Base-by-base conservation (phyloP, 176 grass and related monocot species). In the Triticum turgidum region DNA sequence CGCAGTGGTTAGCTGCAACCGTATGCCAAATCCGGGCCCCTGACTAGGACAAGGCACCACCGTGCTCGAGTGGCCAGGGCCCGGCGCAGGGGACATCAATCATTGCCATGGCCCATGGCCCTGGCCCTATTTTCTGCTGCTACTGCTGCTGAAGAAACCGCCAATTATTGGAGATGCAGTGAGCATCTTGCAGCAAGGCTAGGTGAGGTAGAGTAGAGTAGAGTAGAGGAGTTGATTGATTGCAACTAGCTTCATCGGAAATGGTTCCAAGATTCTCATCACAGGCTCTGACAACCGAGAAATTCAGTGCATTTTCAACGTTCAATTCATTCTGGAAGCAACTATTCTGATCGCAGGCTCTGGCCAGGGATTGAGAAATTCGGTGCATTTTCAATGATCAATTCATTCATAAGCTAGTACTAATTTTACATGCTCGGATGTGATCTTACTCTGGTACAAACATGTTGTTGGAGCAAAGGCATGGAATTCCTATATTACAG, bases 11-110 rank as follows among this genome's bases (percentile, higher is more conserved):
- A 62, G 88, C 89, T 34, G 42, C 84, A 87, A 65, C 84, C 58
- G 80, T 65, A 84, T 72, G 80, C 72, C 73, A 69, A 86, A 77
- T 81, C 41, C 54, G 56, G 89, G 89, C 27, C 76, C 89, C 62
- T 30, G 82, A 91, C 37, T 67, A 64, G 37, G 89, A 91, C 69
- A 61, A 85, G 85, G 81, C 85, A 88, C 85, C 85, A 20, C 56
- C 56, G 51, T 21, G 54, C 15, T 86, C 79, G 41, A 78, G 88
- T 86, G 77, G 62, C 38, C 82, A 27, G 30, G 24, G 56, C 56
- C 56, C 56, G 18, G 56, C 56, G 52, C 79, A 25, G 66, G 82
- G 69, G 64, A 69, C 77, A 84, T 67, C 85, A 88, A 88, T 88
- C 82, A 84, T 91, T 85, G 78, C 37, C 14, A 13, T 32, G 13